These are phyloP conservation scores for Stylonectria norvegica DNA, from an alignment of 2,329 filamentous ascomycete genomes.

Conservation along the genomic window DNA sequence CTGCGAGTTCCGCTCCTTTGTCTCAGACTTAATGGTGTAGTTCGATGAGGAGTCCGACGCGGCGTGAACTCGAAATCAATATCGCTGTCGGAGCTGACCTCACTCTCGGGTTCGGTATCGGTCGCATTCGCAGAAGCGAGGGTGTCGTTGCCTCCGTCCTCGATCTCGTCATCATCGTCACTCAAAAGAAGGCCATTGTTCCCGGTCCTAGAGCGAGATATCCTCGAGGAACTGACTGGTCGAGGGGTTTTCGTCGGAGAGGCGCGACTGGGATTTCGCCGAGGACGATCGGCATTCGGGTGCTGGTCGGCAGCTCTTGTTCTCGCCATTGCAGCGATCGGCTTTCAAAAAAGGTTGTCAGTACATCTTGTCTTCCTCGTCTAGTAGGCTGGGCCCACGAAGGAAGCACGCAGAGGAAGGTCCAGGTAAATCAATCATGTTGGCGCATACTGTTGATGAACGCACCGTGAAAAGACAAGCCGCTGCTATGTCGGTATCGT, in stretches of 20 bases:
- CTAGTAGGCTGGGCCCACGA: too few species aligned
- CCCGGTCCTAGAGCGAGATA: slow-evolving; percentile 11
- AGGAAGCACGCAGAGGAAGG: neutral
- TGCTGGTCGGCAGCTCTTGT: slow-evolving; percentile 25
- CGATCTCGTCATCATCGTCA: neutral
- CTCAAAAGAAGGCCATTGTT: slow-evolving; percentile 8
- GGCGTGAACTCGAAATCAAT: slow-evolving; percentile 5
- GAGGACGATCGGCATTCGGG: slow-evolving; percentile 8
- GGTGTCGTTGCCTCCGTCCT: too few species aligned
- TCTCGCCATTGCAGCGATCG: slow-evolving; percentile 24
- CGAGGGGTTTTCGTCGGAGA: slow-evolving; percentile 10
- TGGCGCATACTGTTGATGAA: slow-evolving; percentile 13
- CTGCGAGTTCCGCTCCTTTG: slow-evolving; percentile 7
- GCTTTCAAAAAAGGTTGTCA: slow-evolving; percentile 10
- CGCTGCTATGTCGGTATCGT: neutral
- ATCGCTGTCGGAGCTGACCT: slow-evolving; percentile 6
- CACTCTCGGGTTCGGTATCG: slow-evolving; percentile 12
- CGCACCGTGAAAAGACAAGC: slow-evolving; percentile 10
- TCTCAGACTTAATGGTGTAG: neutral
- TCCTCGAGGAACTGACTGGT: slow-evolving; percentile 13
- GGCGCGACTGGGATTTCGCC: slow-evolving; percentile 23
- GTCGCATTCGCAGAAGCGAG: too few species aligned
- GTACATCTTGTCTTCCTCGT: too few species aligned
- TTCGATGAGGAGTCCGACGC: slow-evolving; percentile 3
- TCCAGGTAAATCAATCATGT: neutral